A percentile compares a stretch with the other conserved stretches of the same genome.
These are phyloP conservation scores for sunflower (Helianthus annuus) DNA, from an alignment of 129 eudicot species.

Conservation along the genomic window HanXRQr2.0-SUNRISE NC_035446.2:117115231-117115730, in stretches of 20 bases:
- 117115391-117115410: slow-evolving; percentile 49
- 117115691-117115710: too few relatives aligned
- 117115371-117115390: slow-evolving; percentile 41
- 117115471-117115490: slow-evolving; percentile 53
- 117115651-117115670: too few relatives aligned
- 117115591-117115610: slow-evolving; percentile 28
- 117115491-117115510: slow-evolving; percentile 81
- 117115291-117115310: neutral
- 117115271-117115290: neutral
- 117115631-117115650: too few relatives aligned
- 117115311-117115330: neutral
- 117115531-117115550: slow-evolving; percentile 32
- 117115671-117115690: too few relatives aligned
- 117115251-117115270: too few relatives aligned
- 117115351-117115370: slow-evolving; percentile 65
- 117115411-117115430: slow-evolving; percentile 34
- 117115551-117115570: slow-evolving; percentile 38
- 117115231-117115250: too few relatives aligned
- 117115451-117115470: slow-evolving; percentile 68
- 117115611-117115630: neutral
- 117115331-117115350: neutral
- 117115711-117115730: too few relatives aligned
- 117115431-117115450: slow-evolving; percentile 57
- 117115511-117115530: slow-evolving; percentile 47
- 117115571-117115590: slow-evolving; percentile 23